Evolutionary conservation across 192 early-diverging fungal species (phyloP), one percentile per base, ranked within the genome.

Genomic region (Paraglomus occultum): DNA sequence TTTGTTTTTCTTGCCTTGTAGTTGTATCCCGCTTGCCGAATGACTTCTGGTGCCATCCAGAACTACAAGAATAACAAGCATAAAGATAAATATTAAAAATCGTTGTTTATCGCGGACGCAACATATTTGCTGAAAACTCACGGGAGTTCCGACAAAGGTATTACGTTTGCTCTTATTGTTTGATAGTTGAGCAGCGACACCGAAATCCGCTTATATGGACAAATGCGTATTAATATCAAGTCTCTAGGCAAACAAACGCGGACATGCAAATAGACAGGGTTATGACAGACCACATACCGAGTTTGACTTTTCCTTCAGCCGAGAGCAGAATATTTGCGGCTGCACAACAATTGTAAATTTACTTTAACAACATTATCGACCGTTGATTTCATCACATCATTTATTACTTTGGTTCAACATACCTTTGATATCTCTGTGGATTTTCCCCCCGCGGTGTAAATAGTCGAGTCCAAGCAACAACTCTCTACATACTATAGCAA

Each of bases 91-190:
- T 53, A 8, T 17, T 58, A 5, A 8, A 69, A 11, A 38, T 14
- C 18, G n/a, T 42, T 11, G 40, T 6, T 18, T 11, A 15, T 47
- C 4, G 1, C 12, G 51, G 20, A 15, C 15, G 49, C 2, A 38
- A 38, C 14, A 65, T 51, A 53, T 20, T 50, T 40, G 6, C n/a
- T 17, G 15, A 48, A 18, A 38, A 67, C 83, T 73, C 82, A 85
- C 84, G 8, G 97, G 97, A 46, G 95, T 97, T 10, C 97, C 97
- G 6, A 99, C 97, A 85, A 99, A 97, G 12, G 97, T 96, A 76
- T 94, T 94, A 42, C 78, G 31, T 40, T 74, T 80, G 50, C 78
- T 80, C 63, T 80, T 80, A 44, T 80, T 75, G 61, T 73, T 71
- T 20, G 77, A 77, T 40, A 92, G 74, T 71, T 97, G 95, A 17